Base-by-base conservation (phyloP, 2,329 filamentous ascomycete genomes). In the Chrysosporium keratinophilum region DNA sequence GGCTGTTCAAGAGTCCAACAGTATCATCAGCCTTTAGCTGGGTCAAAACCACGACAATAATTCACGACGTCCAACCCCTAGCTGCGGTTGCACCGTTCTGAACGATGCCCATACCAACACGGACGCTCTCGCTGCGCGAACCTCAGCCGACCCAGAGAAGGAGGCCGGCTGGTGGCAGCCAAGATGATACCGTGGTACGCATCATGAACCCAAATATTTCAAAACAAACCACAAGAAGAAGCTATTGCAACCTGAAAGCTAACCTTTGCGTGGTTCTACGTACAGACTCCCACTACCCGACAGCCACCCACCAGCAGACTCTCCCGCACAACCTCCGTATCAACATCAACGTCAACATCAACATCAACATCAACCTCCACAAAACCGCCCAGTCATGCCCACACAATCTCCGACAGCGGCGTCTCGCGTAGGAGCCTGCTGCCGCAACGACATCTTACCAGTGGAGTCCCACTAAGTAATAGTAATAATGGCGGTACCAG, bases 41-140 rank as follows among this genome's bases (percentile, higher is more conserved):
- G n/a, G n/a, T n/a, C n/a, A n/a, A n/a, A 28, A 28, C 23, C 3
- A 7, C 23, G 23, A 28, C 23, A 28, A 28, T 28, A 28, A 28
- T 28, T 7, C 7, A 28, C 23, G 23, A 28, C 23, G 23, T 28
- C 23, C 23, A 28, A 28, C 7, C 23, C 7, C 23, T 28, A 3
- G 3, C 23, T 28, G 23, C 42, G 2, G 42, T n/a, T 28, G 14
- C 17, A 20, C n/a, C 33, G 6, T n/a, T 12, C 45, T 28, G 11
- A 46, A 42, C 51, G 43, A 71, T 71, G 69, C 67, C 69, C 44
- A 69, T 71, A 41, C 69, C 69, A 15, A 70, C 67, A 33, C 67
- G 68, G 20, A 68, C 67, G 12, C 54, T 59, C 48, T 69, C 67
- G 17, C 58, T 67, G 44, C 66, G 67, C 37, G 68, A 69, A 34